A percentile compares a stretch with the other conserved stretches of the same genome.
Conservation (phyloP, 2,329 filamentous ascomycete species). For the Penicillium fuscoglaucum region DNA sequence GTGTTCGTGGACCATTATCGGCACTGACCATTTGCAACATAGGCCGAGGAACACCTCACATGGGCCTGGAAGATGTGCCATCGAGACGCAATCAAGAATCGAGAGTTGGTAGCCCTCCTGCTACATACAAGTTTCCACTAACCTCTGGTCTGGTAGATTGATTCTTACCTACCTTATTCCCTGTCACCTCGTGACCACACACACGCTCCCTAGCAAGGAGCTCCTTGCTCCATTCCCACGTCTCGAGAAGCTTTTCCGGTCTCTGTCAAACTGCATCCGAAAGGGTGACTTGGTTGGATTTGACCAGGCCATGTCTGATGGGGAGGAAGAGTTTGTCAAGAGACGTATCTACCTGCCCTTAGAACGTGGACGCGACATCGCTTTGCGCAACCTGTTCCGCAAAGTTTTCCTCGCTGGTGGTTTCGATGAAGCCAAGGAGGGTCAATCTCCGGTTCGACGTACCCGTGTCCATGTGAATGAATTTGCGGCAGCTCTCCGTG, state of each 20-base stretch:
- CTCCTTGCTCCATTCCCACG: constrained; percentile 74
- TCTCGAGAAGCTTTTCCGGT: constrained; percentile 74
- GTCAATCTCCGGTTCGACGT: constrained; percentile 58
- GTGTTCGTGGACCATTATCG: neutral
- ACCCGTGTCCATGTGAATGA: constrained; percentile 81
- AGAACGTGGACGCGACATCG: constrained; percentile 87
- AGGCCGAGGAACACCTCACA: constrained; percentile 78
- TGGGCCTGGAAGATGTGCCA: constrained; percentile 83
- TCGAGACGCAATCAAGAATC: constrained; percentile 69
- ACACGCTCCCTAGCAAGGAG: constrained; percentile 72
- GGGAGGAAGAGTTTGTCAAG: constrained; percentile 91
- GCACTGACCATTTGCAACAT: constrained; percentile 11
- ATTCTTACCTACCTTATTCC: constrained; percentile 95
- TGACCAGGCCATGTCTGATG: constrained; percentile 74
- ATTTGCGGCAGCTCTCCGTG: constrained; percentile 79
- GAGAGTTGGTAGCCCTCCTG: constrained; percentile 61
- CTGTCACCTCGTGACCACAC: constrained; percentile 83
- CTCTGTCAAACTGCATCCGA: constrained; percentile 76
- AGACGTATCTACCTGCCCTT: constrained; percentile 91
- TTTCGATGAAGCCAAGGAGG: constrained; percentile 74
- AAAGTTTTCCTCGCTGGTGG: constrained; percentile 87
- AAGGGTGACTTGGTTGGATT: constrained; percentile 80
- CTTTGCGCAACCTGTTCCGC: constrained; percentile 83
- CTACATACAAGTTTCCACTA: constrained; percentile 18
- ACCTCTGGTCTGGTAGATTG: constrained; percentile 54